Evolutionary conservation across 140 eudicot species (phyloP).

Genomic region (Ambrosia hybrid): DNA sequence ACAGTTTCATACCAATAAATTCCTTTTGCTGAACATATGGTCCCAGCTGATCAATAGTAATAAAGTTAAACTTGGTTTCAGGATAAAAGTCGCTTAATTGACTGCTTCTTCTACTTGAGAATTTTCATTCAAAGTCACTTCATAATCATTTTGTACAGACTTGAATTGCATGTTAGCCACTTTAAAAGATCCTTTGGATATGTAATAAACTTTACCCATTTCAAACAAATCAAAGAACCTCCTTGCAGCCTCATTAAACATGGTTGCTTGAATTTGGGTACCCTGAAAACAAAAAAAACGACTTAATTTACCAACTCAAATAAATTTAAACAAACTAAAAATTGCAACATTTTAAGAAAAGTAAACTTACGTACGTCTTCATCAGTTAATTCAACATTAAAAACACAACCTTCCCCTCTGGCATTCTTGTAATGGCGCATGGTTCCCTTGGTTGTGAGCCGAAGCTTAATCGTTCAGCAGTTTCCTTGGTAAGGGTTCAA

Average conservation of each 20-base stretch:
- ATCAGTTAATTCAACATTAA: constrained; percentile 90
- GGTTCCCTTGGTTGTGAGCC: constrained; percentile 73
- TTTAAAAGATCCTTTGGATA: constrained; percentile 71
- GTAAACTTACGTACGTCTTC: constrained; percentile 75
- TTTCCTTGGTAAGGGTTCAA: constrained; percentile 93
- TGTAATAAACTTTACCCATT: constrained; percentile 82
- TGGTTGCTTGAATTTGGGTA: constrained; percentile 38
- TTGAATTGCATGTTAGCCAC: constrained; percentile 88
- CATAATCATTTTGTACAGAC: constrained; percentile 85
- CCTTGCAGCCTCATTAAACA: constrained; percentile 71
- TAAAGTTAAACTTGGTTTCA: constrained; percentile 69
- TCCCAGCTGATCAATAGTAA: constrained; percentile 2
- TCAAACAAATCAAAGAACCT: constrained; percentile 71
- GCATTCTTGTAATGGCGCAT: constrained; percentile 71
- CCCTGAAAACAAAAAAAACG: constrained; percentile 47
- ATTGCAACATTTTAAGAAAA: not conserved
- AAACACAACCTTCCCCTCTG: constrained; percentile 90
- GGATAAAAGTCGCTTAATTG: constrained; percentile 69
- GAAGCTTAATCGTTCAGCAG: constrained; percentile 78
- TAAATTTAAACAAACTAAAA: not conserved
- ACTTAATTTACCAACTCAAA: not conserved
- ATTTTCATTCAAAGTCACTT: constrained; percentile 83
- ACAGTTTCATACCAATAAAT: too few relatives aligned
- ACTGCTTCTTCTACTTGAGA: constrained; percentile 76
- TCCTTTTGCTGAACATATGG: too few relatives aligned